Evolutionary conservation across 768 basidiomycete genomes (phyloP).

Genomic region (Vararia minispora): DNA sequence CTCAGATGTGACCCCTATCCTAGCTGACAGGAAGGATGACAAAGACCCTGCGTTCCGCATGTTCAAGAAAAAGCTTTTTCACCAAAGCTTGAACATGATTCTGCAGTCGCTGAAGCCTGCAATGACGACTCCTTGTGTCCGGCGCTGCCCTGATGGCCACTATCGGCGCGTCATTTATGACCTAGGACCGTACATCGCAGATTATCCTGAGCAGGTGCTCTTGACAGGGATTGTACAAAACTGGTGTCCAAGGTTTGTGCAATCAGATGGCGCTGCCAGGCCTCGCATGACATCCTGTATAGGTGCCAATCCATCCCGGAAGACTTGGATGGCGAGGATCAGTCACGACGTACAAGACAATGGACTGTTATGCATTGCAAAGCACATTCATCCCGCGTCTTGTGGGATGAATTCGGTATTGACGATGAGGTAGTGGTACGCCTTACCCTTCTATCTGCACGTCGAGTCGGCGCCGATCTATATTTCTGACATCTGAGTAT

Average conservation of each 20-base stretch:
- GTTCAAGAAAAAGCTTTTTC: conserved; percentile 12
- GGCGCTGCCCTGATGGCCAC: conserved; percentile 17
- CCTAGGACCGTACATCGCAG: conserved; percentile 20
- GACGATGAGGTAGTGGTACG: not conserved
- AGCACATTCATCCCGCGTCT: not conserved
- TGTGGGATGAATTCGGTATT: conserved; percentile 8
- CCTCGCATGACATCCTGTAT: not conserved
- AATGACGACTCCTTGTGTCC: conserved; percentile 12
- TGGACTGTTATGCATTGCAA: not conserved
- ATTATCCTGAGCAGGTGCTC: conserved; percentile 22
- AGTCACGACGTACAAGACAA: not conserved
- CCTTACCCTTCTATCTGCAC: too few species aligned
- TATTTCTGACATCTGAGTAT: not conserved
- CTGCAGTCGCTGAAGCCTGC: conserved; percentile 5
- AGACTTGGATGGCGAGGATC: conserved; percentile 4
- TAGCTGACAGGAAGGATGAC: conserved; percentile 4
- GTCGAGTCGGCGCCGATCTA: not conserved
- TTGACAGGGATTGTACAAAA: conserved; percentile 14
- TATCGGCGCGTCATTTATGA: conserved; percentile 18
- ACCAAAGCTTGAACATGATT: conserved; percentile 6
- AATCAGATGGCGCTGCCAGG: not conserved
- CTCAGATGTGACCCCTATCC: too few species aligned
- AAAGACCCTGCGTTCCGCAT: conserved; percentile 3
- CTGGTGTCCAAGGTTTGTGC: conserved; percentile 16
- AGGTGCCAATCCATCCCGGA: conserved; percentile 9